These are phyloP conservation scores for Aureobasidium sp. DNA, from an alignment of 2,329 filamentous ascomycete species.

Conservation along the genomic window DNA sequence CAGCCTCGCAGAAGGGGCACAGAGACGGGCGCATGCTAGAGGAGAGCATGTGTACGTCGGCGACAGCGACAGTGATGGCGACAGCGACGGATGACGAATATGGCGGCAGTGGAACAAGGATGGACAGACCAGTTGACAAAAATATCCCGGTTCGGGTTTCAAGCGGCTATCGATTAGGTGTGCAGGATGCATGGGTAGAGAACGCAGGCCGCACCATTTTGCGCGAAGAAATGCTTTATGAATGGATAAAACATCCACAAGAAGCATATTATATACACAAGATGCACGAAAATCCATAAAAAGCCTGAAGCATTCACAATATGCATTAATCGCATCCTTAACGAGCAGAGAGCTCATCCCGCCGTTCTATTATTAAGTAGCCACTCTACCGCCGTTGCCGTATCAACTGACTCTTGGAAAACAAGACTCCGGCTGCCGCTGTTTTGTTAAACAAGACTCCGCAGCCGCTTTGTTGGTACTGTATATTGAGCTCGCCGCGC, in stretches of 20 bases:
- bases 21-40: background rate
- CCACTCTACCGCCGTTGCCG: no score
- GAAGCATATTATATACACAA: no score
- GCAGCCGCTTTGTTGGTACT: background rate
- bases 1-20: conserved; percentile 40
- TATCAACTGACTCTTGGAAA: no score
- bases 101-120: background rate
- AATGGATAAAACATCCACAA: no score
- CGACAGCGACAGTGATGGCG: background rate
- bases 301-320: no score
- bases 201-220: no score
- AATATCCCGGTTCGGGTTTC: conserved; percentile 1
- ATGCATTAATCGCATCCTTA: no score
- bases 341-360: no score
- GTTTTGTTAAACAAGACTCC: background rate
- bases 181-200: no score
- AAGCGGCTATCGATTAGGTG: background rate
- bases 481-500: background rate
- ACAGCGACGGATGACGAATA: background rate
- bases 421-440: background rate
- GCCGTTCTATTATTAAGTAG: no score
- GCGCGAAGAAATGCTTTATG: no score
- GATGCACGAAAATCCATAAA: no score
- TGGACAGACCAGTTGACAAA: background rate
- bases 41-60: background rate